Base-by-base conservation (phyloP, 176 grass and related monocot genomes). In the Typha latifolia region DNA sequence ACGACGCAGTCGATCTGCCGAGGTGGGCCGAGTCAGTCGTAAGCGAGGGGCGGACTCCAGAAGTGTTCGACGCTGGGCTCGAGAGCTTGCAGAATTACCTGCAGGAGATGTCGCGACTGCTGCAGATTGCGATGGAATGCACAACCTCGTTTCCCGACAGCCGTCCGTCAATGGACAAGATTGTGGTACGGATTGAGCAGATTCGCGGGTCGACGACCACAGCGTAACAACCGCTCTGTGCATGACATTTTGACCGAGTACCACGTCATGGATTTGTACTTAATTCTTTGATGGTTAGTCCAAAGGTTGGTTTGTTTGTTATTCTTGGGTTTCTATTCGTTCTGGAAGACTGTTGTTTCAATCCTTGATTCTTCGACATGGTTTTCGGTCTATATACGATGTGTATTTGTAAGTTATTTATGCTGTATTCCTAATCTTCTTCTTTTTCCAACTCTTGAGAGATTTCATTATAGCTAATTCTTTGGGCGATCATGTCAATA, bases 61-160 rank as follows among this genome's bases (percentile, higher is more conserved):
- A 99, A 67, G 89, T 90, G 70, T 99, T 93, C 53, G 94, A 93
- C 69, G 72, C 78, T 71, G 47, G 23, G 61, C 75, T 93, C 26
- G 76, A 77, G 16, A 62, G 79, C 52, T 73, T 85, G 62, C 56
- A 79, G 66, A 80, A 26, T 31, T 37, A 79, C 1, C 76, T 77
- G 67, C 80, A 85, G 34, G 90, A 94, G 48, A 94, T 89, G 85
- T 18, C 83, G 53, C 66, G 72, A 18, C 56, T 94, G 23, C 79
- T 94, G 51, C 76, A 64, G 76, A 65, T 94, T 21, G 90, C 62
- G 69, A 18, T n/a, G 31, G 85, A 85, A 0, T 94, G 90, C 79
- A 63, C 85, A 20, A 72, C 68, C 7, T 51, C 53, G 3, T 69
- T 9, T 24, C 77, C 82, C 5, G 90, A 83, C 50, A 55, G 22